These are phyloP conservation scores for Candida oleophila DNA, from an alignment of 805 yeast genomes.

Conservation along the genomic window DNA sequence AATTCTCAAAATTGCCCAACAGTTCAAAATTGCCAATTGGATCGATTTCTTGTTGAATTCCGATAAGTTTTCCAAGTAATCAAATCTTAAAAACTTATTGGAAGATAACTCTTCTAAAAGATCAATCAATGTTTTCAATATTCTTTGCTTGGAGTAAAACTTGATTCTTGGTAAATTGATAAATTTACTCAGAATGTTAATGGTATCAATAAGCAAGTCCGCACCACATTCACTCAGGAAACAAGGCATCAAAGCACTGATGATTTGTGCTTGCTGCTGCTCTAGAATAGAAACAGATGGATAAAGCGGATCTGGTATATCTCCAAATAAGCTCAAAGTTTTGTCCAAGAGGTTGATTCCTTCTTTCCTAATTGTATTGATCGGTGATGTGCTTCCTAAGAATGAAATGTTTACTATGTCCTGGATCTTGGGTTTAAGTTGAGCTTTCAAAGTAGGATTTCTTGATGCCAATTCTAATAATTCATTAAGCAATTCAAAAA, in stretches of 20 bases:
- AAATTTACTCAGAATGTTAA: slow-evolving; percentile 74
- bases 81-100: slow-evolving; percentile 47
- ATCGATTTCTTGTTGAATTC: slow-evolving; percentile 50
- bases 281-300: slow-evolving; percentile 72
- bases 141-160: slow-evolving; percentile 44
- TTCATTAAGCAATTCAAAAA: slow-evolving; percentile 46
- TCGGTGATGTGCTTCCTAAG: slow-evolving; percentile 73
- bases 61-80: slow-evolving; percentile 50
- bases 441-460: slow-evolving; percentile 37
- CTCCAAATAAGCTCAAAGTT: slow-evolving; percentile 59
- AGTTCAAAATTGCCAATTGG: slow-evolving; percentile 59
- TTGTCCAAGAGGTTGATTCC: slow-evolving; percentile 70
- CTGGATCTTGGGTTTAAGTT: slow-evolving; percentile 46
- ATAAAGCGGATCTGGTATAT: slow-evolving; percentile 66
- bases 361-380: slow-evolving; percentile 54
- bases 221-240: slow-evolving; percentile 74
- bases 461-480: slow-evolving; percentile 39
- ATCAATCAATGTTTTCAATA: slow-evolving; percentile 62
- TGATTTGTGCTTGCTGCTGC: slow-evolving; percentile 93
- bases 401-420: slow-evolving; percentile 79
- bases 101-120: slow-evolving; percentile 62
- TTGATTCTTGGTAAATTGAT: slow-evolving; percentile 48
- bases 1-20: slow-evolving; percentile 67
- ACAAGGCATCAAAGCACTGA: slow-evolving; percentile 85
- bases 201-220: slow-evolving; percentile 70